Conservation (phyloP, 345 rosid genomes). For the Turnera subulata region DNA sequence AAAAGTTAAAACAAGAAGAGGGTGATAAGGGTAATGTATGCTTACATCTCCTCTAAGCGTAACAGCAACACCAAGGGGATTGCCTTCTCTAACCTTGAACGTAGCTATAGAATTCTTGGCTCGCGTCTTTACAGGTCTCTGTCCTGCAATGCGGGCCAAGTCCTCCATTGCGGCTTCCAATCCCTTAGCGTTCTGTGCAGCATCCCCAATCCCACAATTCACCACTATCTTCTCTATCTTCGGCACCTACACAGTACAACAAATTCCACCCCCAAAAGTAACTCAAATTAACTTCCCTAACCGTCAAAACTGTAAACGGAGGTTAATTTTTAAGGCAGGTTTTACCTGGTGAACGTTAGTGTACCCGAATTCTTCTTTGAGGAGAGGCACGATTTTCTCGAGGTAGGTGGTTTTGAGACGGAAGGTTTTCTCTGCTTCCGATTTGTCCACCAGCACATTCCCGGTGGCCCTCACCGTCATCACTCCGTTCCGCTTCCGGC, state of each 20-base stretch:
- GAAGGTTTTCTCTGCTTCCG: slow-evolving; percentile 61
- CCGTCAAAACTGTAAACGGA: neutral
- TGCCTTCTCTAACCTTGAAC: slow-evolving; percentile 90
- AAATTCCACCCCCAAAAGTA: slow-evolving; percentile 2
- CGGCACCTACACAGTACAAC: slow-evolving; percentile 50
- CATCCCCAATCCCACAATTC: slow-evolving; percentile 97
- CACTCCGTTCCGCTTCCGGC: slow-evolving; percentile 26
- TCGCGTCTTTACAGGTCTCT: slow-evolving; percentile 80
- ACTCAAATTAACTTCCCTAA: neutral
- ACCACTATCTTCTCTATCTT: slow-evolving; percentile 79
- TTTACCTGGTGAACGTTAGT: slow-evolving; percentile 71
- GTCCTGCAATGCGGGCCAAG: slow-evolving; percentile 77
- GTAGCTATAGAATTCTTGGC: slow-evolving; percentile 74
- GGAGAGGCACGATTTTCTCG: slow-evolving; percentile 77
- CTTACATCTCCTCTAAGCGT: slow-evolving; percentile 90
- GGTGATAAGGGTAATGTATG: too few relatives aligned
- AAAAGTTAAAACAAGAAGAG: slow-evolving; percentile 3
- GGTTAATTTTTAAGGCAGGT: neutral
- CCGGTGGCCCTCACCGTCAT: slow-evolving; percentile 53
- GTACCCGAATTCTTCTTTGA: slow-evolving; percentile 79
- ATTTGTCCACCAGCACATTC: slow-evolving; percentile 72
- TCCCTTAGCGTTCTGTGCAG: slow-evolving; percentile 86
- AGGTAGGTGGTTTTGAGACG: slow-evolving; percentile 68
- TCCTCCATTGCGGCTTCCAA: slow-evolving; percentile 83
- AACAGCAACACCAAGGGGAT: slow-evolving; percentile 83